Evolutionary conservation across 345 rosid genomes (phyloP).

Genomic region (Anacardium occidentale): DNA sequence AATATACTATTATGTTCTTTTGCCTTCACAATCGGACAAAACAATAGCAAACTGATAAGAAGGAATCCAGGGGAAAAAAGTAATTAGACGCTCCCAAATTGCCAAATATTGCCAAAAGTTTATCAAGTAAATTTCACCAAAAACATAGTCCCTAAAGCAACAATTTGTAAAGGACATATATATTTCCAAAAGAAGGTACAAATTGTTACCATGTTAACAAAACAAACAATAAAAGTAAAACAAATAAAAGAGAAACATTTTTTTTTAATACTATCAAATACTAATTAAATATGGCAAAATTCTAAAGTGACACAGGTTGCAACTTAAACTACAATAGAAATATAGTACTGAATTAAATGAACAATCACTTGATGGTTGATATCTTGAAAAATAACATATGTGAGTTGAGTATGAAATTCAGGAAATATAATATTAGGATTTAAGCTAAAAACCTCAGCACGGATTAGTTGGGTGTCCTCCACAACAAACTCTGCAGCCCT

Average conservation of each 20-base stretch:
- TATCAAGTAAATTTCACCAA: too few relatives aligned
- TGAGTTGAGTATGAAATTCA: neutral
- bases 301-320: neutral
- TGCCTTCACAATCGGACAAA: neutral
- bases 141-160: too few relatives aligned
- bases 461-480: constrained; percentile 70
- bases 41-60: neutral
- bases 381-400: neutral
- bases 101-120: too few relatives aligned
- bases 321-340: neutral
- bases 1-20: neutral
- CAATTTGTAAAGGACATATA: too few relatives aligned
- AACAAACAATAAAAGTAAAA: neutral
- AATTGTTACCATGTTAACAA: too few relatives aligned
- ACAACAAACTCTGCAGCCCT: constrained; percentile 54
- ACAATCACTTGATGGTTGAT: neutral
- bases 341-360: neutral
- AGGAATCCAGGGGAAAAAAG: neutral
- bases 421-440: constrained; percentile 15
- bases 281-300: neutral
- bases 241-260: neutral
- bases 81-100: neutral
- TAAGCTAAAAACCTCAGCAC: constrained; percentile 60
- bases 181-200: too few relatives aligned
- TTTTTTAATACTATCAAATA: neutral